Conservation (phyloP, 2,329 filamentous ascomycete genomes). For the Clarireedia paspali region DNA sequence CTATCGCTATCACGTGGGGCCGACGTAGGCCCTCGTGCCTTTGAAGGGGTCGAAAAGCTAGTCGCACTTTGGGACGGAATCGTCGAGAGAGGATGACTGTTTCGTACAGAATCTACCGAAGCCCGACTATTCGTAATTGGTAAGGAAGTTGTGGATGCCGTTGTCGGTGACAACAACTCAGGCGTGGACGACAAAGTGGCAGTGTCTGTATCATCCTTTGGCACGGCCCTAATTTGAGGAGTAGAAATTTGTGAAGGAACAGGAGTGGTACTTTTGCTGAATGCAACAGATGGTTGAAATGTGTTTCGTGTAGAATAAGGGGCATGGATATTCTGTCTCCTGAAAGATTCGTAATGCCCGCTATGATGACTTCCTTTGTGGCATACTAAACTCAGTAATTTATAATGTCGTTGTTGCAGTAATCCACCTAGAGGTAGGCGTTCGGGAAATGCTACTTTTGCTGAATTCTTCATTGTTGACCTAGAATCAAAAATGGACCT, state of each 20-base stretch:
- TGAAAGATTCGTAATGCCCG: slow-evolving; percentile 94
- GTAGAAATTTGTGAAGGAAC: slow-evolving; percentile 23
- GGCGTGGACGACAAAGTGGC: slow-evolving; percentile 23
- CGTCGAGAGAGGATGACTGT: slow-evolving; percentile 6
- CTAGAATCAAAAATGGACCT: slow-evolving; percentile 82
- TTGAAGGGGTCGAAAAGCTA: slow-evolving; percentile 11
- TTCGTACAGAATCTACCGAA: slow-evolving; percentile 11
- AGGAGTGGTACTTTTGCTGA: slow-evolving; percentile 32
- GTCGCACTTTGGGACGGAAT: slow-evolving; percentile 13
- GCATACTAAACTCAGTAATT: slow-evolving; percentile 77
- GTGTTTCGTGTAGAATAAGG: slow-evolving; percentile 78
- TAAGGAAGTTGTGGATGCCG: slow-evolving; percentile 23
- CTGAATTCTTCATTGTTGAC: slow-evolving; percentile 83
- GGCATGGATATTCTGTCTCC: slow-evolving; percentile 70
- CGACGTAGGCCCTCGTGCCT: slow-evolving; percentile 17
- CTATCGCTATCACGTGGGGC: slow-evolving; percentile 38
- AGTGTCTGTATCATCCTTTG: slow-evolving; percentile 17
- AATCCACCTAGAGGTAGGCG: slow-evolving; percentile 75
- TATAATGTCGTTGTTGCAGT: slow-evolving; percentile 71
- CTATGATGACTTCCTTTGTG: slow-evolving; percentile 95
- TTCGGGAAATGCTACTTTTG: slow-evolving; percentile 90
- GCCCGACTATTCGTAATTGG: slow-evolving; percentile 14
- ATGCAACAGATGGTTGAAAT: slow-evolving; percentile 68
- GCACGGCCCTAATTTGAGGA: slow-evolving; percentile 28
- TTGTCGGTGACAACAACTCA: slow-evolving; percentile 23